Evolutionary conservation across 257 asterid species (phyloP).

Genomic region (Datura wrightii): DNA sequence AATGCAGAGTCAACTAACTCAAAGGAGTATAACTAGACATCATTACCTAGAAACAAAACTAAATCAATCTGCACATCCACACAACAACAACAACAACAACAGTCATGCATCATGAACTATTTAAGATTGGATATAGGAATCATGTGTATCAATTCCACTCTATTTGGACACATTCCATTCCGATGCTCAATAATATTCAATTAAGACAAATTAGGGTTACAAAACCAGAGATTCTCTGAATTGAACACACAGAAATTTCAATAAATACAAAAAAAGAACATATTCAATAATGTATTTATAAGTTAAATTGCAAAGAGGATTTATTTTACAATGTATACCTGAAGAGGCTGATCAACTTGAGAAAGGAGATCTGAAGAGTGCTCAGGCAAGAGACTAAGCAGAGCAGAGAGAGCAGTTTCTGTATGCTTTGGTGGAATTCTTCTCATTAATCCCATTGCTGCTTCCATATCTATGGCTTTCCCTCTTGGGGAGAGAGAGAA

Average conservation of each 20-base stretch:
- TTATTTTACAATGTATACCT: conserved; percentile 48
- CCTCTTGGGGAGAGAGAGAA: conserved; percentile 32
- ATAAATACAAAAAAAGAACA: neutral
- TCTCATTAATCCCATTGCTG: conserved; percentile 98
- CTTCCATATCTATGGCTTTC: conserved; percentile 57
- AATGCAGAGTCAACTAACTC: neutral
- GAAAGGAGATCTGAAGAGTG: conserved; percentile 98
- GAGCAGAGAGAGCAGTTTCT: conserved; percentile 85
- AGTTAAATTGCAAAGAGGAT: neutral
- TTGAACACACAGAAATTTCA: neutral
- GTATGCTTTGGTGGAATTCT: conserved; percentile 90
- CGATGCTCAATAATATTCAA: neutral
- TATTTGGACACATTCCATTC: neutral
- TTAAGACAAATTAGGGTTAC: neutral
- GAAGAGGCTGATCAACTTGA: conserved; percentile 97
- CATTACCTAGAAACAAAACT: neutral
- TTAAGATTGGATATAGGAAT: neutral
- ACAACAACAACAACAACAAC: neutral
- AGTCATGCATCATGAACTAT: neutral
- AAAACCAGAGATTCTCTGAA: neutral
- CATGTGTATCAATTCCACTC: neutral
- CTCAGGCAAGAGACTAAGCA: conserved; percentile 84
- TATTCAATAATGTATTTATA: neutral
- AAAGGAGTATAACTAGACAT: neutral
- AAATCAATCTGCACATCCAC: neutral